phyloP scores from a whole-genome alignment of 805 yeast genomes.

The Teunomyces aglyptinius region DNA sequence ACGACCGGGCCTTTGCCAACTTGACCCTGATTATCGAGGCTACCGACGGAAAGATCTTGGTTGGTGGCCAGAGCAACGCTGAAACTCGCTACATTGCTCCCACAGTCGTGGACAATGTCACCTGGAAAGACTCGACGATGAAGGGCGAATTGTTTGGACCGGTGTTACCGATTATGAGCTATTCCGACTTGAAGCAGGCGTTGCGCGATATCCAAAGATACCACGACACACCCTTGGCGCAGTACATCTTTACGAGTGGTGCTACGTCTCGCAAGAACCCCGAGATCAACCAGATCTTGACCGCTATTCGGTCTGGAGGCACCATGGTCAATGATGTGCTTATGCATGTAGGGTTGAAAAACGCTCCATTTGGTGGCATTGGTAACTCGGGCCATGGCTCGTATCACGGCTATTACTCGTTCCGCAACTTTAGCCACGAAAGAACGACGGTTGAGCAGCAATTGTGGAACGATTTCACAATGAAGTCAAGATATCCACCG shows the following conservation, averaged over 20 bases:
- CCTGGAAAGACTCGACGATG: constrained; percentile 71
- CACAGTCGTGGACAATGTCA: constrained; percentile 63
- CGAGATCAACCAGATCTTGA: constrained; percentile 41
- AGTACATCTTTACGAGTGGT: constrained; percentile 59
- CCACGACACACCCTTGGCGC: constrained; percentile 80
- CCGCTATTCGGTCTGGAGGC: constrained; percentile 68
- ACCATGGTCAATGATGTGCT: constrained; percentile 67
- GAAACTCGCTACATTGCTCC: constrained; percentile 60
- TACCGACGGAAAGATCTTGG: constrained; percentile 53
- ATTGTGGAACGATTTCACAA: constrained; percentile 57
- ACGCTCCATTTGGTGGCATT: constrained; percentile 89
- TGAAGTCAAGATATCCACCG: constrained; percentile 70
- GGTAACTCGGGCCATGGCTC: constrained; percentile 81
- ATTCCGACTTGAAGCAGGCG: constrained; percentile 43
- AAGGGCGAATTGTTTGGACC: constrained; percentile 82
- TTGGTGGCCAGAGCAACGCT: constrained; percentile 45
- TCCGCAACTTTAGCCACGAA: constrained; percentile 67
- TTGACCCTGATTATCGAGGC: constrained; percentile 41
- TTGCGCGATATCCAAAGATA: constrained; percentile 41
- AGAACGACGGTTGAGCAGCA: constrained; percentile 67
- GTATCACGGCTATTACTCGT: constrained; percentile 74
- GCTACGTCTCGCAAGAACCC: constrained; percentile 43
- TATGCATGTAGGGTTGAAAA: constrained; percentile 63
- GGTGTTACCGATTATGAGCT: constrained; percentile 68
- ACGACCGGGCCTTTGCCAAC: constrained; percentile 50